Conservation (phyloP, 2,329 filamentous ascomycete genomes). For the Stromatinia cepivora region DNA sequence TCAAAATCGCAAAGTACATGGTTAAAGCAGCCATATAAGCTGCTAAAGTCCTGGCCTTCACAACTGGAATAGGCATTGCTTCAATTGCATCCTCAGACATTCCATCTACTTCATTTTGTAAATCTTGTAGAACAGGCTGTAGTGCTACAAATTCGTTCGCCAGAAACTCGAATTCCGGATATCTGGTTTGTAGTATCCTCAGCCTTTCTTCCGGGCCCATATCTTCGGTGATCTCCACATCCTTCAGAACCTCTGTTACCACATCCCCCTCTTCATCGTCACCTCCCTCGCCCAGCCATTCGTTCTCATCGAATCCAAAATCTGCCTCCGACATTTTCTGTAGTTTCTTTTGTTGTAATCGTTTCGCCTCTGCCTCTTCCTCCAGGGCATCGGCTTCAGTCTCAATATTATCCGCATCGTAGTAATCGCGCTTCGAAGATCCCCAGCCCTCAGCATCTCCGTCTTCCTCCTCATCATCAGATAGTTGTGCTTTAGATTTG, state of each 20-base stretch:
- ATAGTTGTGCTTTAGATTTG: constrained; percentile 53
- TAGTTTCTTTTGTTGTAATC: constrained; percentile 87
- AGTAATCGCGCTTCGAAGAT: constrained; percentile 84
- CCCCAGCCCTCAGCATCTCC: constrained; percentile 77
- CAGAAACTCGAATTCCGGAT: constrained; percentile 89
- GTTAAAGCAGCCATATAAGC: constrained; percentile 84
- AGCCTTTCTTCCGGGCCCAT: constrained; percentile 74
- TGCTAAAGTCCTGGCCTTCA: constrained; percentile 78
- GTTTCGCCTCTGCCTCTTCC: constrained; percentile 86
- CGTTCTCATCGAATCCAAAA: constrained; percentile 87
- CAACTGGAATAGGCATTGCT: constrained; percentile 42
- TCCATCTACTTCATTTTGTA: constrained; percentile 57
- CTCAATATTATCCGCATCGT: constrained; percentile 76
- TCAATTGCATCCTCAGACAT: constrained; percentile 33
- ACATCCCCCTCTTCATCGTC: constrained; percentile 55
- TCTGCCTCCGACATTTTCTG: constrained; percentile 87
- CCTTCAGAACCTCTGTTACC: constrained; percentile 85
- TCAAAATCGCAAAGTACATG: constrained; percentile 94
- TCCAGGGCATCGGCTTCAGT: constrained; percentile 73
- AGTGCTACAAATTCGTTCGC: constrained; percentile 62
- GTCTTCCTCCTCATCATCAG: constrained; percentile 53
- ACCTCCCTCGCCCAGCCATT: constrained; percentile 68
- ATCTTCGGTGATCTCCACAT: constrained; percentile 76
- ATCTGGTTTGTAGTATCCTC: constrained; percentile 74
- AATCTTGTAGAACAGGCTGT: constrained; percentile 58